Percentiles rank a stretch among this genome's conserved stretches.
Evolutionary conservation across 495 filamentous ascomycete genomes (phyloP).

Genomic region (Podospora appendiculata): DNA sequence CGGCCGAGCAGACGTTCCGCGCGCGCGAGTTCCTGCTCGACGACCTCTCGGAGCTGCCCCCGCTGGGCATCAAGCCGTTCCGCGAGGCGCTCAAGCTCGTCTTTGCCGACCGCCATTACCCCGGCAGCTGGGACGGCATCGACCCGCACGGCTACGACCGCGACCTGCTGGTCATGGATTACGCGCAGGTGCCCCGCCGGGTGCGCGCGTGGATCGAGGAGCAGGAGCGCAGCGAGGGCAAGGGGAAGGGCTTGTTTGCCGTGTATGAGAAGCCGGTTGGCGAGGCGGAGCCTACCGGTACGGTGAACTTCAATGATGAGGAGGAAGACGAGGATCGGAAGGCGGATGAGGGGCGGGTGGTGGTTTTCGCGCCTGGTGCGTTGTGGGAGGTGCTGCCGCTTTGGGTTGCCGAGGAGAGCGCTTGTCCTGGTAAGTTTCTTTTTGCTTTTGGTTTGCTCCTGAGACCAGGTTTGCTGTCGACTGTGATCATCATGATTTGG

Average conservation of each 20-base stretch:
- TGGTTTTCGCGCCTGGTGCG: constrained; percentile 27
- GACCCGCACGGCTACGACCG: constrained; percentile 31
- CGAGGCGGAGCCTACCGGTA: constrained; percentile 1
- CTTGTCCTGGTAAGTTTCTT: constrained; percentile 19
- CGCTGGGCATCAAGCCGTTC: constrained; percentile 18
- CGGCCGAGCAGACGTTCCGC: constrained; percentile 11
- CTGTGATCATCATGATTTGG: background rate
- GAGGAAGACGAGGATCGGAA: background rate
- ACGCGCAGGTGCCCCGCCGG: constrained; percentile 18
- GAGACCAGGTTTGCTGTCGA: background rate
- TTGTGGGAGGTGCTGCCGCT: constrained; percentile 24
- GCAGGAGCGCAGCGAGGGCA: constrained; percentile 17
- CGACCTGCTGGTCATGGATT: constrained; percentile 24
- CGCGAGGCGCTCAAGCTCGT: constrained; percentile 21
- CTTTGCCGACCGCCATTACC: constrained; percentile 22
- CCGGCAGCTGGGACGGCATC: constrained; percentile 29
- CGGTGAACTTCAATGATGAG: background rate
- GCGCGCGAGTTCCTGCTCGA: constrained; percentile 25
- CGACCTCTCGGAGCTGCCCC: constrained; percentile 20
- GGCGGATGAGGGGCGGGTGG: constrained; percentile 17
- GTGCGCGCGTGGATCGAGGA: constrained; percentile 33
- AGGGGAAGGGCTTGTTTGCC: constrained; percentile 23
- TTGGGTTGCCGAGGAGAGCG: constrained; percentile 25
- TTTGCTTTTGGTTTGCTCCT: background rate
- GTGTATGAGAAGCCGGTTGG: constrained; percentile 12